phyloP scores from a whole-genome alignment of 768 basidiomycete genomes.

The Sporobolomyces pararoseus region DNA sequence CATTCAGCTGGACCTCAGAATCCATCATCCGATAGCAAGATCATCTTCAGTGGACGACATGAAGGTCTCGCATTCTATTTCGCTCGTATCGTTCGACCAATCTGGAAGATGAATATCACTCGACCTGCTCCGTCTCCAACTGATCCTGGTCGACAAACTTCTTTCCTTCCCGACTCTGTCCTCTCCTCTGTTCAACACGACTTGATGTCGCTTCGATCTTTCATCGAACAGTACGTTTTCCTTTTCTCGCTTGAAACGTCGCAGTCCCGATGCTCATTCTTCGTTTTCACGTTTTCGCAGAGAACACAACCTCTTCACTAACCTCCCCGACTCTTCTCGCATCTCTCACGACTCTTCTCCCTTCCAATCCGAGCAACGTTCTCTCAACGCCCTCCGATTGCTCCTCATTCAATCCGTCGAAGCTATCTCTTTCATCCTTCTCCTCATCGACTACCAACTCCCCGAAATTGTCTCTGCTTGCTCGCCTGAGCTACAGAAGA shows the following conservation, averaged over 20 bases:
- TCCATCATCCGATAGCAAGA: conserved; percentile 42
- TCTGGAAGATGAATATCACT: conserved; percentile 82
- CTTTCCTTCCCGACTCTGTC: conserved; percentile 61
- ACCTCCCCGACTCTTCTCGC: conserved; percentile 31
- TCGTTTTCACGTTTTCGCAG: conserved; percentile 51
- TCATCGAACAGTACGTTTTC: conserved; percentile 34
- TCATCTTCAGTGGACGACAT: conserved; percentile 74
- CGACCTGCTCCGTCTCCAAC: conserved; percentile 41
- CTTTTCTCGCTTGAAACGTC: neutral
- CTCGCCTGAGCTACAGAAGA: conserved; percentile 62
- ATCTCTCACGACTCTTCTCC: conserved; percentile 13
- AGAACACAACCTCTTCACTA: conserved; percentile 59
- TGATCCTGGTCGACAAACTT: conserved; percentile 50
- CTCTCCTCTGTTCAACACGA: conserved; percentile 75
- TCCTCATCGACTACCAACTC: conserved; percentile 85
- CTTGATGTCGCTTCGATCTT: conserved; percentile 62
- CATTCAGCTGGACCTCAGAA: conserved; percentile 10
- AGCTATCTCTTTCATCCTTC: conserved; percentile 85
- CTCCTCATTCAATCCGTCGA: conserved; percentile 83
- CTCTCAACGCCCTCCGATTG: conserved; percentile 56
- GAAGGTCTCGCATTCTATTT: conserved; percentile 86
- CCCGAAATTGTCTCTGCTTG: conserved; percentile 78
- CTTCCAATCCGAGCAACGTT: conserved; percentile 69
- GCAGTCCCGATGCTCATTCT: neutral
- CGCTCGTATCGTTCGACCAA: conserved; percentile 72